Evolutionary conservation across 768 basidiomycete genomes (phyloP).

Genomic region (Leucogyrophana mollusca): DNA sequence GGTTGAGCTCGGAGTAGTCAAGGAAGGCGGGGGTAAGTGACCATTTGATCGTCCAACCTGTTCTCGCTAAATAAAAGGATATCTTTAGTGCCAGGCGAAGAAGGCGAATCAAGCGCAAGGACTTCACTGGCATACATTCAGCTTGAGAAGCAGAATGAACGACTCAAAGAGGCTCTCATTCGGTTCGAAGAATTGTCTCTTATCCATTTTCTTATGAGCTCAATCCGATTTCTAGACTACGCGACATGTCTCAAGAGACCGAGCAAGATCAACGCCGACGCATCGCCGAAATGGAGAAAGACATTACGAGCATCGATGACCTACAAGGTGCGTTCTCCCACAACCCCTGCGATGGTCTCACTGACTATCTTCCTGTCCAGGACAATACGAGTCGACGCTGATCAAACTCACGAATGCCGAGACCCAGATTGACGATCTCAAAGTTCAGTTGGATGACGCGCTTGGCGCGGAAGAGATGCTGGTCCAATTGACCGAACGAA

Average conservation of each 20-base stretch:
- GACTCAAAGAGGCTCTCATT: constrained; percentile 91
- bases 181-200: constrained; percentile 45
- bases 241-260: constrained; percentile 85
- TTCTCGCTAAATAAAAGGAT: constrained; percentile 15
- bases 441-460: constrained; percentile 92
- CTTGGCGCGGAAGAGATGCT: constrained; percentile 96
- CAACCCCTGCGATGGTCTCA: neutral
- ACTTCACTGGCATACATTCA: constrained; percentile 73
- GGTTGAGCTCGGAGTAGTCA: constrained; percentile 80
- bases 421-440: constrained; percentile 89
- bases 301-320: constrained; percentile 74
- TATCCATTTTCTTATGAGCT: neutral
- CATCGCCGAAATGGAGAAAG: constrained; percentile 88
- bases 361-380: constrained; percentile 35
- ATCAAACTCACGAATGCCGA: constrained; percentile 88
- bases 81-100: constrained; percentile 23
- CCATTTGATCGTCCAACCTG: neutral
- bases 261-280: constrained; percentile 81
- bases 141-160: constrained; percentile 94
- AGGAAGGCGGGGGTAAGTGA: constrained; percentile 47
- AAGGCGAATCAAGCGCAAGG: constrained; percentile 39
- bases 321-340: constrained; percentile 58
- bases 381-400: constrained; percentile 74
- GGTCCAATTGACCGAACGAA: constrained; percentile 92
- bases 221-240: constrained; percentile 48